phyloP scores from a whole-genome alignment of 2,329 filamentous ascomycete genomes.

The Byssoonygena ceratinophila region DNA sequence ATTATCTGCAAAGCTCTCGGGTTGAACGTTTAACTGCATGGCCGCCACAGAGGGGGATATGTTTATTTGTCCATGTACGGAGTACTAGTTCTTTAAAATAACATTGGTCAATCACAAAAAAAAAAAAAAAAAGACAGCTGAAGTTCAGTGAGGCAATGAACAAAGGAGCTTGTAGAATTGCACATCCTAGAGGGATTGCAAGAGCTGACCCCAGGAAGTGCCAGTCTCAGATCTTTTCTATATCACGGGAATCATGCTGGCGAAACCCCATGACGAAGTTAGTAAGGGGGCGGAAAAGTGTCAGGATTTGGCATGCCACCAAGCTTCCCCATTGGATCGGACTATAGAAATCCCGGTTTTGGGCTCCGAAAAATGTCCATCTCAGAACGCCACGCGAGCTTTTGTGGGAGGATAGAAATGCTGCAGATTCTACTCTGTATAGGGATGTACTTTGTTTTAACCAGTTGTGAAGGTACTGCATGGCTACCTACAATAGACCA shows the following conservation, averaged over 20 bases:
- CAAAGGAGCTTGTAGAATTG: not conserved
- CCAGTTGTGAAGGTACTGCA: too few species aligned
- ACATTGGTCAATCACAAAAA: conserved; percentile 1
- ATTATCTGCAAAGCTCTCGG: not conserved
- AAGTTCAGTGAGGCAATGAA: not conserved
- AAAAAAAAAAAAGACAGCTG: not conserved
- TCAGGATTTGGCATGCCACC: too few species aligned
- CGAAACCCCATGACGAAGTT: conserved; percentile 1
- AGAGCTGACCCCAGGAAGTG: not conserved
- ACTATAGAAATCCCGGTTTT: too few species aligned
- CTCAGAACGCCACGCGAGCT: too few species aligned
- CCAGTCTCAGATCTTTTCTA: not conserved
- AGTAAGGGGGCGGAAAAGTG: conserved; percentile 1
- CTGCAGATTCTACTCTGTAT: too few species aligned
- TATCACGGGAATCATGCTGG: not conserved
- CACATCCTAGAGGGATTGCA: not conserved
- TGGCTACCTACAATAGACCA: too few species aligned
- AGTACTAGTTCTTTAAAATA: not conserved
- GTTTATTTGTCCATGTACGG: conserved; percentile 4
- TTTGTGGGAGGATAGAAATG: too few species aligned
- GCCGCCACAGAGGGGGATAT: not conserved
- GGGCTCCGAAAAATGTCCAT: too few species aligned
- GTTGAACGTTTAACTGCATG: conserved; percentile 6
- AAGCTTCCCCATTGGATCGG: too few species aligned
- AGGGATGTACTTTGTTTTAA: too few species aligned